Percentiles rank a stretch among this genome's conserved stretches.
phyloP scores from a whole-genome alignment of 1,284 basidiomycete genomes.

The Malassezia brasiliensis region DNA sequence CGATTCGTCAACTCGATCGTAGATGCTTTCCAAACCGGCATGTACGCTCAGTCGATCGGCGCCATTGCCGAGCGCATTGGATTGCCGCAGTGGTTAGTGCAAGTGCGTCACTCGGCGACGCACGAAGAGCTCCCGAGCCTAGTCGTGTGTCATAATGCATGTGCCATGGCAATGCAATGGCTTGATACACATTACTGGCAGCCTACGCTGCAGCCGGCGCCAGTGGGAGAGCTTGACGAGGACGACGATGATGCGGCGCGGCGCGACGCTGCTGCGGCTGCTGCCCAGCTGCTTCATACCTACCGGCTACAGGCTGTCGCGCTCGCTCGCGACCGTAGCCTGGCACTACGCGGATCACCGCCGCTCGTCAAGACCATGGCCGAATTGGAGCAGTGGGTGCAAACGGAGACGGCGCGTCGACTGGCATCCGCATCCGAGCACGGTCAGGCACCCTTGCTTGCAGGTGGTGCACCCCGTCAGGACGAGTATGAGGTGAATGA shows the following conservation, averaged over 20 bases:
- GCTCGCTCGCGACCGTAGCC: constrained; percentile 28
- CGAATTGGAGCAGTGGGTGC: constrained; percentile 23
- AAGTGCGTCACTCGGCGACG: constrained; percentile 84
- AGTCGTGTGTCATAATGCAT: constrained; percentile 65
- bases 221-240: not conserved
- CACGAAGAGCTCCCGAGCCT: constrained; percentile 89
- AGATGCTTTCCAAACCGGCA: constrained; percentile 77
- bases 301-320: constrained; percentile 29
- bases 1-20: constrained; percentile 70
- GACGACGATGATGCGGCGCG: constrained; percentile 12
- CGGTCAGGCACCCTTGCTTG: not conserved
- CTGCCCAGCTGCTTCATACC: constrained; percentile 18
- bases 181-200: constrained; percentile 18
- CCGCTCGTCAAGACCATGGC: constrained; percentile 19
- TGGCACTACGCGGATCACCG: constrained; percentile 18
- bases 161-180: constrained; percentile 49
- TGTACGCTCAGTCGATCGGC: constrained; percentile 70
- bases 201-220: constrained; percentile 6
- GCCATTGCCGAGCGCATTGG: constrained; percentile 76
- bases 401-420: not conserved
- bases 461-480: not conserved
- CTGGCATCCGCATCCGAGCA: not conserved
- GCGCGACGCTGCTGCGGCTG: constrained; percentile 15
- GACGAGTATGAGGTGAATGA: constrained; percentile 1
- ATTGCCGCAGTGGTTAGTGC: constrained; percentile 81